These are phyloP conservation scores for Dendrothele bispora DNA, from an alignment of 768 basidiomycete species.

Conservation along the genomic window DNA sequence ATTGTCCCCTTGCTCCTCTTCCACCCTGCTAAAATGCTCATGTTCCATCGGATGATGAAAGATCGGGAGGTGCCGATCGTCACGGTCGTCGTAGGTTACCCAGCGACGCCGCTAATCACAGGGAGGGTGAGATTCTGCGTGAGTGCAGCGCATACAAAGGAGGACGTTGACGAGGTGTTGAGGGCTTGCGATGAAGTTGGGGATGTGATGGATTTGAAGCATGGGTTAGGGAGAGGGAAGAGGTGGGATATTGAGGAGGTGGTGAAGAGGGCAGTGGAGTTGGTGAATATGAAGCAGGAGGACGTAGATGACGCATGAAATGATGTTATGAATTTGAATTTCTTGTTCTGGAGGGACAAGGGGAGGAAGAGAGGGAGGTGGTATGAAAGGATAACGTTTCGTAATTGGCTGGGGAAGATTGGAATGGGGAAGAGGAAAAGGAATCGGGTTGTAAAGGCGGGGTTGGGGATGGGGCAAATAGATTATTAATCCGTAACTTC, in stretches of 20 bases:
- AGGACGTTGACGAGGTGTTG: constrained; percentile 87
- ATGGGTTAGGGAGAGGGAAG: constrained; percentile 52
- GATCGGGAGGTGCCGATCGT: constrained; percentile 78
- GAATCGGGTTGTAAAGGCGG: too few species aligned
- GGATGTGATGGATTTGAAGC: constrained; percentile 86
- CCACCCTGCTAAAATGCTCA: constrained; percentile 91
- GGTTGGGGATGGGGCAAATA: too few species aligned
- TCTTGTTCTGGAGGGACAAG: too few species aligned
- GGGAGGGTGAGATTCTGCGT: constrained; percentile 92
- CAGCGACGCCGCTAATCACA: constrained; percentile 87
- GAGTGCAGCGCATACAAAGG: constrained; percentile 94
- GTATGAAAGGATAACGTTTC: too few species aligned
- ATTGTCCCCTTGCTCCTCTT: constrained; percentile 92
- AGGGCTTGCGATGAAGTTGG: constrained; percentile 92
- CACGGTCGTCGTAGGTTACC: constrained; percentile 88
- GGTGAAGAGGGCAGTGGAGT: constrained; percentile 67
- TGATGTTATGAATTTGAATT: too few species aligned
- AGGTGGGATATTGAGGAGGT: constrained; percentile 83
- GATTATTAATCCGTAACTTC: too few species aligned
- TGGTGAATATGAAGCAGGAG: constrained; percentile 57
- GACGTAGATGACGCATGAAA: too few species aligned
- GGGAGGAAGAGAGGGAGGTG: too few species aligned
- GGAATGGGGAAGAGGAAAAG: too few species aligned
- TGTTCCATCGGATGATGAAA: constrained; percentile 89
- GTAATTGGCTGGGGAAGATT: too few species aligned